These are phyloP conservation scores for Azolla pinnata DNA, from an alignment of 75 land plant species.

Conservation along the genomic window DNA sequence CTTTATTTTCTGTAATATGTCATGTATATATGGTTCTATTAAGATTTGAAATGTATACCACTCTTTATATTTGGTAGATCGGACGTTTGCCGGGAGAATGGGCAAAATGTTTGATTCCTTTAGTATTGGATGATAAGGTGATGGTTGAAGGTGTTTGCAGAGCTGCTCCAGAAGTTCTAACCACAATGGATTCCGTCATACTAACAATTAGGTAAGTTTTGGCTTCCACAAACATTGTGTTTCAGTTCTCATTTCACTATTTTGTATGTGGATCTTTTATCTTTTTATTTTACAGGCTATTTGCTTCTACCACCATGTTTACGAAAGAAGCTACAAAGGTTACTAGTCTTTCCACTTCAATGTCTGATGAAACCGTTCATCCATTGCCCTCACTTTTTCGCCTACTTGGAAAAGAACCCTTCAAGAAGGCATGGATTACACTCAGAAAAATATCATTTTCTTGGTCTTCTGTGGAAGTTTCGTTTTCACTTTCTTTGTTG, in stretches of 20 bases:
- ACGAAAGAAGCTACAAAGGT: constrained; percentile 27
- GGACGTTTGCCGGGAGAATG: constrained; percentile 90
- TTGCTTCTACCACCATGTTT: constrained; percentile 57
- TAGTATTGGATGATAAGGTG: constrained; percentile 54
- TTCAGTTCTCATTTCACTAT: too few relatives aligned
- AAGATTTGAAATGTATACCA: background rate
- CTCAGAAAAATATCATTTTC: background rate
- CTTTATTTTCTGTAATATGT: background rate
- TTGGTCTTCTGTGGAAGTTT: background rate
- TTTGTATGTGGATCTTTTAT: background rate
- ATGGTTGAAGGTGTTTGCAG: constrained; percentile 47
- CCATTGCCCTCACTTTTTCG: constrained; percentile 70
- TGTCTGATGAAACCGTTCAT: constrained; percentile 44
- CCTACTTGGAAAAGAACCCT: constrained; percentile 56
- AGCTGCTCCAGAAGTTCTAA: constrained; percentile 31
- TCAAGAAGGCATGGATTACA: constrained; percentile 42
- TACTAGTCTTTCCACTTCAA: constrained; percentile 15
- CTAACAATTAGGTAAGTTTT: constrained; percentile 51
- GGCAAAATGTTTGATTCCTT: constrained; percentile 75
- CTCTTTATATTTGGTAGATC: constrained; percentile 37
- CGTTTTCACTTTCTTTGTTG: background rate
- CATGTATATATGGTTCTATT: background rate
- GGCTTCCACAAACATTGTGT: background rate
- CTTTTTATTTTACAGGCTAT: constrained; percentile 41
- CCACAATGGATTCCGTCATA: constrained; percentile 48